Evolutionary conservation across 805 yeast genomes (phyloP).

Genomic region (Diddensiella transvaalensis): DNA sequence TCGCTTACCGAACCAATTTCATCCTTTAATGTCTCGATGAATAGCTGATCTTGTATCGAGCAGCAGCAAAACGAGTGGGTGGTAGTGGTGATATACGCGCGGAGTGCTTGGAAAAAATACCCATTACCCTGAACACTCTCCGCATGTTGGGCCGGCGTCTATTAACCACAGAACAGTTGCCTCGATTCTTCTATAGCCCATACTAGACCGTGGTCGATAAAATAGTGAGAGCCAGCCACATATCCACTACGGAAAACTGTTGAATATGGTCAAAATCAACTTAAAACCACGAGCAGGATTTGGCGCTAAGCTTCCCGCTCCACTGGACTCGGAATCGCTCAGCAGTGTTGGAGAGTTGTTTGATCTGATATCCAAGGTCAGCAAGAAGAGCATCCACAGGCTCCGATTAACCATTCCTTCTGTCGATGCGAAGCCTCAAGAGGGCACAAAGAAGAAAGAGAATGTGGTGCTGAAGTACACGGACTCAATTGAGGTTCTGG

Average conservation of each 20-base stretch:
- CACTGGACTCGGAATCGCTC: slow-evolving; percentile 32
- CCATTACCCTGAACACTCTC: no score
- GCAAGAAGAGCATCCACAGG: slow-evolving; percentile 47
- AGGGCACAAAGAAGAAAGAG: slow-evolving; percentile 36
- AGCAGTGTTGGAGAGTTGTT: slow-evolving; percentile 45
- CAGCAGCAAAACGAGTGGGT: no score
- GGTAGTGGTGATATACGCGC: no score
- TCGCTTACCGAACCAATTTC: slow-evolving; percentile 61
- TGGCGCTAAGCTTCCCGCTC: slow-evolving; percentile 27
- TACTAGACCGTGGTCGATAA: no score
- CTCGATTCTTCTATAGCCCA: no score
- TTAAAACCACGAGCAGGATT: slow-evolving; percentile 28
- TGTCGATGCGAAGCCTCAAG: slow-evolving; percentile 27
- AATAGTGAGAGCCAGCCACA: no score
- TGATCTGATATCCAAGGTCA: slow-evolving; percentile 42
- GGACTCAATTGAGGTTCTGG: slow-evolving; percentile 45
- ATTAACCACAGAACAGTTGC: no score
- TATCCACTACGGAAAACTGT: no score
- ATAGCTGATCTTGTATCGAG: no score
- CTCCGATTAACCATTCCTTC: slow-evolving; percentile 50
- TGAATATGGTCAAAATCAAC: slow-evolving; percentile 18
- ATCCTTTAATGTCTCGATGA: slow-evolving; percentile 30
- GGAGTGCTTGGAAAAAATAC: no score
- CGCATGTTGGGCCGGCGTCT: no score
- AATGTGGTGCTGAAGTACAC: slow-evolving; percentile 42